phyloP scores from a whole-genome alignment of 208 protist species.

The Leptomonas seymouri region DNA sequence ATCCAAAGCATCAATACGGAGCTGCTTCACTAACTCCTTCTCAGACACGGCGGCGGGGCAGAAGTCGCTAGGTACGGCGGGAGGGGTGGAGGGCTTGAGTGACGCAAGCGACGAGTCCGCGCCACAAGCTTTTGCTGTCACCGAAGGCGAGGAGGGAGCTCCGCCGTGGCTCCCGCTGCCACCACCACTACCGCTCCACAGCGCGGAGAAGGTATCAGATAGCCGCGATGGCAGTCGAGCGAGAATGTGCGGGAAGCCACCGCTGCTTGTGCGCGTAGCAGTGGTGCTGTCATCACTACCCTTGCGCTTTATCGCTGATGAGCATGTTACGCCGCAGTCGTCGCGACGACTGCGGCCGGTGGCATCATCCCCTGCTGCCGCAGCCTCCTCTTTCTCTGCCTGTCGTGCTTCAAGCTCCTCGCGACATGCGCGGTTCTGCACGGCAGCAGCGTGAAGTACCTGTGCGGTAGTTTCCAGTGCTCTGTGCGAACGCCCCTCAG shows the following conservation, averaged over 20 bases:
- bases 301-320: neutral
- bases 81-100: neutral
- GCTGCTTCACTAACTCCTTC: slow-evolving; percentile 23
- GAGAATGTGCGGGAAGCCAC: slow-evolving; percentile 19
- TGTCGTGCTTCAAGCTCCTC: slow-evolving; percentile 6
- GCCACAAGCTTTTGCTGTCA: neutral
- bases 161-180: neutral
- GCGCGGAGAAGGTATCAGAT: slow-evolving; percentile 26
- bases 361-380: neutral
- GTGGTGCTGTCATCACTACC: neutral
- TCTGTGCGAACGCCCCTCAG: slow-evolving; percentile 12
- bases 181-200: slow-evolving; percentile 20
- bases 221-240: slow-evolving; percentile 24
- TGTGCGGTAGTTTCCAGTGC: slow-evolving; percentile 25
- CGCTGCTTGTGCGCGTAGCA: too few relatives aligned
- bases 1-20: slow-evolving; percentile 32
- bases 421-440: slow-evolving; percentile 28
- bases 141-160: neutral
- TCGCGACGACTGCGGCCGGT: slow-evolving; percentile 8
- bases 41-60: slow-evolving; percentile 7
- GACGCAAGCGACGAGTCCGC: neutral
- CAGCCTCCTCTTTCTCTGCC: neutral
- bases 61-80: neutral
- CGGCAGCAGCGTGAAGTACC: slow-evolving; percentile 15
- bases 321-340: neutral